Conservation (phyloP, 1,284 basidiomycete genomes). For the Cystobasidium slooffiae region DNA sequence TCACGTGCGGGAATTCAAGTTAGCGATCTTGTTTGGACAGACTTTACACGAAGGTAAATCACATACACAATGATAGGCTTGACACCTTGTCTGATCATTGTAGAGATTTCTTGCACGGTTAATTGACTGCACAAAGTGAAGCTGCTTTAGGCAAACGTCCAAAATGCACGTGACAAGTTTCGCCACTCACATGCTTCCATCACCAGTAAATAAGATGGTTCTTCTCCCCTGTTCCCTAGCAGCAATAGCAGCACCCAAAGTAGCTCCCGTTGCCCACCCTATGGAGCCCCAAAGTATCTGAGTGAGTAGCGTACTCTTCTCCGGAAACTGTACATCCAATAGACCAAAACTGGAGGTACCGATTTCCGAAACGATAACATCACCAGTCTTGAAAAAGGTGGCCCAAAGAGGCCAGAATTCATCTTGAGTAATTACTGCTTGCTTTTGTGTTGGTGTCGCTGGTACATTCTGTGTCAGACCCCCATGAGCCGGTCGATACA, state of each 20-base stretch:
- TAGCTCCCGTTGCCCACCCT: constrained; percentile 78
- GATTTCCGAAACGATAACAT: constrained; percentile 65
- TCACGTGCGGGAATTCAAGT: not conserved
- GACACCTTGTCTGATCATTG: constrained; percentile 71
- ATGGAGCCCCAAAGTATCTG: constrained; percentile 86
- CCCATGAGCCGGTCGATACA: constrained; percentile 42
- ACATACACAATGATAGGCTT: constrained; percentile 62
- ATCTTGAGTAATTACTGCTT: constrained; percentile 66
- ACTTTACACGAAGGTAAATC: not conserved
- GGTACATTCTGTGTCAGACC: constrained; percentile 46
- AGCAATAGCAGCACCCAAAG: constrained; percentile 74
- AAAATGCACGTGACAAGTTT: not conserved
- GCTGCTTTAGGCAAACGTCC: not conserved
- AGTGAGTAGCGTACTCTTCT: constrained; percentile 67
- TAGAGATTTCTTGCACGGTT: constrained; percentile 63
- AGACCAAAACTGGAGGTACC: constrained; percentile 68
- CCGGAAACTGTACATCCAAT: constrained; percentile 76
- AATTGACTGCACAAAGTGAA: constrained; percentile 63
- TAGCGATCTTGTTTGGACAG: no score
- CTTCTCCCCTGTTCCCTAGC: constrained; percentile 57
- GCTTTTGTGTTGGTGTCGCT: constrained; percentile 24
- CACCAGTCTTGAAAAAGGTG: constrained; percentile 74
- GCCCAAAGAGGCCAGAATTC: constrained; percentile 81
- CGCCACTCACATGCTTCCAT: constrained; percentile 59
- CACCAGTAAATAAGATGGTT: constrained; percentile 70